Evolutionary conservation across 179 eudicot genomes (phyloP), one percentile per base, ranked within the genome.

Genomic region (Dionaea muscipula): DNA sequence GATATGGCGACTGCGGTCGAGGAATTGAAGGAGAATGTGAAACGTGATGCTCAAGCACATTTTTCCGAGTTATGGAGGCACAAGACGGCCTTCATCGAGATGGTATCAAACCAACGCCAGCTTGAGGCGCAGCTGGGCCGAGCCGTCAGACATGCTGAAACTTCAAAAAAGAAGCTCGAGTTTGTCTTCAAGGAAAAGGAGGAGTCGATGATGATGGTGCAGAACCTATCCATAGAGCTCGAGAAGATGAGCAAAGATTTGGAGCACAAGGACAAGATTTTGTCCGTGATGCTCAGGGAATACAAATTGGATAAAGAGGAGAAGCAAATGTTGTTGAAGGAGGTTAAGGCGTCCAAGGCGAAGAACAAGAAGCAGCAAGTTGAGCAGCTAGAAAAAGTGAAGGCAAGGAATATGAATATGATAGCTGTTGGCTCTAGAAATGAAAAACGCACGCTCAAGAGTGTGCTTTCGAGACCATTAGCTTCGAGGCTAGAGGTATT

Each of bases 91-190:
- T 82, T 84, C 55, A 76, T 91, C 60, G 98, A 91, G 78, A 78
- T 91, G 22, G 94, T 91, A 19, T 87, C 98, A 2, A 80, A 70
- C 56, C 96, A 91, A 49, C 59, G 96, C 15, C 98, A 82, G 68
- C 78, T 91, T 21, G 94, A 91, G 59, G 91, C 96, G 41, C 96
- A 91, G 66, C 65, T 87, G 69, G 75, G 93, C 17, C 77, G 98
- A 49, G 81, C 88, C 13, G 56, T 66, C 21, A 77, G 78, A 65
- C 95, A 84, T 78, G 74, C 69, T 6, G 95, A 91, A 57, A 76
- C 73, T 28, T 72, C 78, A 21, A 91, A 84, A 44, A 65, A 79
- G 54, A 82, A 86, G 54, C 71, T 86, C 46, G 78, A 76, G 17
- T 76, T 58, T 9, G 74, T 74, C 26, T 76, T 75, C 40, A 81